A percentile compares a stretch with the other conserved stretches of the same genome.
phyloP scores from a whole-genome alignment of 139 green algal genomes.

The Closterium sp. region DNA sequence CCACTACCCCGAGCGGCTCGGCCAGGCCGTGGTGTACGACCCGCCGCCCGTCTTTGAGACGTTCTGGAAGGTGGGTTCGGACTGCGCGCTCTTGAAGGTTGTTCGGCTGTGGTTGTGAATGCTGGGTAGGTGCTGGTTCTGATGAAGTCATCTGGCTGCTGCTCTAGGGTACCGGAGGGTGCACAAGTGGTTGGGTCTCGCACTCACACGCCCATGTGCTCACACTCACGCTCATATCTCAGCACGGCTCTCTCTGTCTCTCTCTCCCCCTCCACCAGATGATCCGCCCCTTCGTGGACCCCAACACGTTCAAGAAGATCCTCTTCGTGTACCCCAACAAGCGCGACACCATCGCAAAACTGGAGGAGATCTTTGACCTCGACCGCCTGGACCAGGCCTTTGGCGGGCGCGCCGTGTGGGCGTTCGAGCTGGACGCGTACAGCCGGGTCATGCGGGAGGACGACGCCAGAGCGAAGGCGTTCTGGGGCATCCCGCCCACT shows the following conservation, averaged over 20 bases:
- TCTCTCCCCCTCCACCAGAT: slow-evolving; percentile 3
- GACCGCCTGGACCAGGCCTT: slow-evolving; percentile 29
- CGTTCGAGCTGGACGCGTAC: slow-evolving; percentile 30
- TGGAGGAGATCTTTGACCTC: slow-evolving; percentile 42
- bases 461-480: not conserved
- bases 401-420: slow-evolving; percentile 5
- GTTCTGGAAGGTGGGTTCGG: slow-evolving; percentile 53
- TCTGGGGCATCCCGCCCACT: not conserved
- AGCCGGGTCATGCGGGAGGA: slow-evolving; percentile 30
- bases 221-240: not conserved
- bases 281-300: slow-evolving; percentile 45
- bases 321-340: slow-evolving; percentile 29
- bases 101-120: too few relatives aligned
- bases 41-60: slow-evolving; percentile 58
- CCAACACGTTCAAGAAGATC: slow-evolving; percentile 46
- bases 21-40: slow-evolving; percentile 53
- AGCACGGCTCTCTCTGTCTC: not conserved
- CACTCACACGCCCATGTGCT: too few relatives aligned
- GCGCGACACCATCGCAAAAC: not conserved
- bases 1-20: slow-evolving; percentile 62
- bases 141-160: too few relatives aligned
- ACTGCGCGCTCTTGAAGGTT: too few relatives aligned
- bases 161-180: too few relatives aligned
- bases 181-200: too few relatives aligned
- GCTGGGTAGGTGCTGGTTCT: too few relatives aligned